phyloP scores from a whole-genome alignment of 2,329 filamentous ascomycete species.

The Claviceps cyperi region DNA sequence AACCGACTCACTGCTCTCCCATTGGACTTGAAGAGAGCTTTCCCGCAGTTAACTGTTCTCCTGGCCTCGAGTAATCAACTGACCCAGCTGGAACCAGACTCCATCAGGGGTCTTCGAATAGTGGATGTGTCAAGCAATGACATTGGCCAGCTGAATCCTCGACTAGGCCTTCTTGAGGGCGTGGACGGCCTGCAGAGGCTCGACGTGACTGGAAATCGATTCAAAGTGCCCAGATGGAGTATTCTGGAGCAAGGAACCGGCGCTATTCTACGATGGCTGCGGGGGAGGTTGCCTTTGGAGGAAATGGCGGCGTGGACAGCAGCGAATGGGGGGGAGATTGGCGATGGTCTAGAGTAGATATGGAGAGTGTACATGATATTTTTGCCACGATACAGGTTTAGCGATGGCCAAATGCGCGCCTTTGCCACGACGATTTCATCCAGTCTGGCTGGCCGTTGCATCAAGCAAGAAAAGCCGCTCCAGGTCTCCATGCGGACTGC shows the following conservation, averaged over 20 bases:
- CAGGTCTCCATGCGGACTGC: too few relatives aligned
- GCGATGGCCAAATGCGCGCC: not conserved
- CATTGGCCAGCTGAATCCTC: slow-evolving; percentile 66
- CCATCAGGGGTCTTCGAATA: slow-evolving; percentile 57
- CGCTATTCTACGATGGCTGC: slow-evolving; percentile 65
- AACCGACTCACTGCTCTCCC: slow-evolving; percentile 69
- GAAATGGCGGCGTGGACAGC: slow-evolving; percentile 44
- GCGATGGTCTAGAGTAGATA: slow-evolving; percentile 7
- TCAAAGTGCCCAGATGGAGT: slow-evolving; percentile 73
- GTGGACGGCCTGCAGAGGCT: slow-evolving; percentile 45
- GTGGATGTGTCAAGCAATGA: slow-evolving; percentile 78
- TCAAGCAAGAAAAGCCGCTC: too few relatives aligned
- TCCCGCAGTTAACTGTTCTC: slow-evolving; percentile 56
- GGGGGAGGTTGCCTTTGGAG: slow-evolving; percentile 54
- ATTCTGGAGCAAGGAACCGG: slow-evolving; percentile 80
- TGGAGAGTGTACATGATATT: not conserved
- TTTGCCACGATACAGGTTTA: not conserved
- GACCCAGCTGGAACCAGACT: slow-evolving; percentile 54
- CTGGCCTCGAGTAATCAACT: slow-evolving; percentile 70
- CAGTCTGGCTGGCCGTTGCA: too few relatives aligned
- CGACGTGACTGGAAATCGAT: slow-evolving; percentile 73
- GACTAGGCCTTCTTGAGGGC: slow-evolving; percentile 62
- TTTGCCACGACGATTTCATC: too few relatives aligned
- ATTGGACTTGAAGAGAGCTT: slow-evolving; percentile 42
- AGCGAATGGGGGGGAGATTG: slow-evolving; percentile 25